These are phyloP conservation scores for Abrus precatorius DNA, from an alignment of 306 rosid genomes.

Conservation along the genomic window DNA sequence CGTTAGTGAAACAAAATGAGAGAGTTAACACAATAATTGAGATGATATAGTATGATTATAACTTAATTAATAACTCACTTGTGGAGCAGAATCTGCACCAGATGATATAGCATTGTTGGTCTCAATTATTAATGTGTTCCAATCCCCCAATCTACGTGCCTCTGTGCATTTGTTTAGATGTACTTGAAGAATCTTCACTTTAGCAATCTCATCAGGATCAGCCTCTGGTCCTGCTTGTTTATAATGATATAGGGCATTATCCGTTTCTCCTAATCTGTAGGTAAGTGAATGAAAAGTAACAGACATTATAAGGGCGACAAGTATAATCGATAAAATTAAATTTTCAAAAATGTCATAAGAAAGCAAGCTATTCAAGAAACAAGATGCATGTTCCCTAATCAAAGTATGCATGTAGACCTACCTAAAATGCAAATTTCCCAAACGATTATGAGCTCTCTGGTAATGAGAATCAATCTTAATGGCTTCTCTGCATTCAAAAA, in stretches of 20 bases:
- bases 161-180: conserved; percentile 76
- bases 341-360: too few relatives aligned
- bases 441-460: conserved; percentile 88
- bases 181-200: conserved; percentile 67
- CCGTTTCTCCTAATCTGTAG: conserved; percentile 81
- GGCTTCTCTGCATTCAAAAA: conserved; percentile 93
- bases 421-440: conserved; percentile 84
- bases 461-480: conserved; percentile 83
- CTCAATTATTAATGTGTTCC: conserved; percentile 76
- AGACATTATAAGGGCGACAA: neutral
- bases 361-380: neutral
- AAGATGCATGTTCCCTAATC: neutral
- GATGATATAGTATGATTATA: neutral
- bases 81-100: conserved; percentile 90
- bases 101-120: conserved; percentile 55
- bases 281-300: neutral
- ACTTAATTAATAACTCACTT: conserved; percentile 52
- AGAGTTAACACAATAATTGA: neutral
- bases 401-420: conserved; percentile 19
- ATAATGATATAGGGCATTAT: conserved; percentile 80
- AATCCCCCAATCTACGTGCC: conserved; percentile 79
- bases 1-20: neutral
- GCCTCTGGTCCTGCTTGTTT: conserved; percentile 87
- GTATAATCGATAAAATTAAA: neutral
- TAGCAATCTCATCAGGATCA: conserved; percentile 77